Evolutionary conservation across 352 stramenopile genomes (phyloP).

Genomic region (Ochromonadaceae sp.): DNA sequence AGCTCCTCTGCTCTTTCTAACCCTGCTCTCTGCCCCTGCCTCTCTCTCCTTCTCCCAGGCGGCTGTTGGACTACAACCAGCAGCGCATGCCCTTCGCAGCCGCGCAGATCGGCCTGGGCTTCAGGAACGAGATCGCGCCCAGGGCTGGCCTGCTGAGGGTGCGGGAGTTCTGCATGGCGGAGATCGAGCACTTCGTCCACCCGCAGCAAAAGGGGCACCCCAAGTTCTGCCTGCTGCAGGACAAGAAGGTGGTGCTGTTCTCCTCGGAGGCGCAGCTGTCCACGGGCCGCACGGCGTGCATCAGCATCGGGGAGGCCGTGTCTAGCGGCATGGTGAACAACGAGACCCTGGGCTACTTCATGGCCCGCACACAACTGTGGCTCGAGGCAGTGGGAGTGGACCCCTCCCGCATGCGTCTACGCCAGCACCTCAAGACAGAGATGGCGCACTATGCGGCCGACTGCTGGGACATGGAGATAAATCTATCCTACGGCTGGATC

Average conservation of each 20-base stretch:
- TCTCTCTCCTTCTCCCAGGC: no score
- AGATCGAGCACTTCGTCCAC: constrained; percentile 98
- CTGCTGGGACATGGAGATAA: constrained; percentile 98
- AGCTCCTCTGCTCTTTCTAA: no score
- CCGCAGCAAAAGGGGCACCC: constrained; percentile 94
- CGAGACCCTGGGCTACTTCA: constrained; percentile 97
- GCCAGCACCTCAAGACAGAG: constrained; percentile 95
- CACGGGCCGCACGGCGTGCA: not conserved
- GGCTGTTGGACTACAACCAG: constrained; percentile 89
- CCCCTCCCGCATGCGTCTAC: constrained; percentile 80
- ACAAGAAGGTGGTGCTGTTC: constrained; percentile 42
- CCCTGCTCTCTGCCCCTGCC: no score
- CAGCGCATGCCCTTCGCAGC: constrained; percentile 55
- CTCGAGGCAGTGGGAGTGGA: constrained; percentile 86
- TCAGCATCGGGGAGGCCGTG: constrained; percentile 56
- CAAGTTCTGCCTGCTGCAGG: constrained; percentile 73
- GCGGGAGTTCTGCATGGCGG: constrained; percentile 96
- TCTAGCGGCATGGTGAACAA: constrained; percentile 84
- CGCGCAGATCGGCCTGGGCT: constrained; percentile 66
- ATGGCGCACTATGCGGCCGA: constrained; percentile 99
- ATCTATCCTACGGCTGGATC: constrained; percentile 88
- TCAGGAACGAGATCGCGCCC: constrained; percentile 89
- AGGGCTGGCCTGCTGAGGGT: constrained; percentile 87
- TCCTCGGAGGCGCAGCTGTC: constrained; percentile 13
- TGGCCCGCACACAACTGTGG: constrained; percentile 91